These are phyloP conservation scores for Lineolata rhizophorae DNA, from an alignment of 495 filamentous ascomycete genomes.

Conservation along the genomic window DNA sequence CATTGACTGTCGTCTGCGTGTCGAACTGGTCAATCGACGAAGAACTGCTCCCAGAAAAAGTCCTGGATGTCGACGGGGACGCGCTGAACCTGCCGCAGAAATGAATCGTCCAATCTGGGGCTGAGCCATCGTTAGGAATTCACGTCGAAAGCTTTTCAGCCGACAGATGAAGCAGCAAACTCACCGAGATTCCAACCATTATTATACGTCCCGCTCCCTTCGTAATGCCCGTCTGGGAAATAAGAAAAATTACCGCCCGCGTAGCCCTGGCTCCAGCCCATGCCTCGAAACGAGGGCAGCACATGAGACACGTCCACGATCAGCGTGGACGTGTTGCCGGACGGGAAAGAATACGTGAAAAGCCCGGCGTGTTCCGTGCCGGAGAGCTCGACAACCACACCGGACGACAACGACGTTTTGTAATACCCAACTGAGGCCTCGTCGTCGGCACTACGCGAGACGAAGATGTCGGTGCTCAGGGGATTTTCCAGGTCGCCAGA, in stretches of 20 bases:
- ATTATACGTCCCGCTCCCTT: conserved; percentile 41
- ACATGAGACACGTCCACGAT: conserved; percentile 54
- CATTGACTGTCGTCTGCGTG: too few species aligned
- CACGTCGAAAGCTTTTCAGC: neutral
- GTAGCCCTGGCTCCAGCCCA: conserved; percentile 41
- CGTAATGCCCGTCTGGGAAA: conserved; percentile 30
- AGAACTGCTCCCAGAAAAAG: conserved; percentile 33
- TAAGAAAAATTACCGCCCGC: conserved; percentile 37
- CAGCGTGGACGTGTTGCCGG: conserved; percentile 24
- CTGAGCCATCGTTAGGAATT: conserved; percentile 17
- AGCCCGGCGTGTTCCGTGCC: conserved; percentile 41
- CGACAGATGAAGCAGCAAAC: conserved; percentile 3
- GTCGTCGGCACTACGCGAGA: conserved; percentile 27
- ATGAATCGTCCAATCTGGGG: conserved; percentile 38
- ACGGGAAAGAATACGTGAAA: conserved; percentile 38
- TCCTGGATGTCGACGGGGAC: conserved; percentile 19
- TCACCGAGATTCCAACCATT: conserved; percentile 39
- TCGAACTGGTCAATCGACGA: too few species aligned
- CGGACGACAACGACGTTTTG: conserved; percentile 28
- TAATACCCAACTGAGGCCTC: conserved; percentile 40
- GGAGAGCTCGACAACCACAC: conserved; percentile 35
- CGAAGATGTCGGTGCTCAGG: conserved; percentile 30
- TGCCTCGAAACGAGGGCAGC: conserved; percentile 35
- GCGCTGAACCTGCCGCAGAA: conserved; percentile 46
- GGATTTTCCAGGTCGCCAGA: conserved; percentile 31